Conservation (phyloP, 257 asterid species). For the Scutellaria galericulata region DNA sequence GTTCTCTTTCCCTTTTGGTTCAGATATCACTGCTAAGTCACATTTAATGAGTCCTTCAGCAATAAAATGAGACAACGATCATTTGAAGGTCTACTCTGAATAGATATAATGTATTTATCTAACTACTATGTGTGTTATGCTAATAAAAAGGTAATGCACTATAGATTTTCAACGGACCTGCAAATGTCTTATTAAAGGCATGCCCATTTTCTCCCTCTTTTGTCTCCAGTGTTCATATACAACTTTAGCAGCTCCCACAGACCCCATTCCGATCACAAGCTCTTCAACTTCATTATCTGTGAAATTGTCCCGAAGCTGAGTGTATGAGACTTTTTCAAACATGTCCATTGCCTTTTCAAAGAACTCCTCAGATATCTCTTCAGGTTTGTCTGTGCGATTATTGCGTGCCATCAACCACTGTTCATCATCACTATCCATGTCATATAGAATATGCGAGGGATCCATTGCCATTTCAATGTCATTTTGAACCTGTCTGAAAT, state of each 20-base stretch:
- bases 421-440: constrained; percentile 96
- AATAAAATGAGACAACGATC: neutral
- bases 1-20: constrained; percentile 25
- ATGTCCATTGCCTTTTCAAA: constrained; percentile 75
- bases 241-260: constrained; percentile 53
- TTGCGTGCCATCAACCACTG: constrained; percentile 59
- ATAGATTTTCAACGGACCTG: constrained; percentile 58
- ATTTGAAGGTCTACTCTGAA: neutral
- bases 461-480: constrained; percentile 95
- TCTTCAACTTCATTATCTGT: constrained; percentile 74
- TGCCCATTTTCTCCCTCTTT: constrained; percentile 78
- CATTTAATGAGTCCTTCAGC: neutral
- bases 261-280: constrained; percentile 57
- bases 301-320: constrained; percentile 63
- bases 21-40: constrained; percentile 18
- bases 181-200: constrained; percentile 83
- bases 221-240: constrained; percentile 76
- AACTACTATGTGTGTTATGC: constrained; percentile 11
- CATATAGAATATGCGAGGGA: constrained; percentile 72
- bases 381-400: constrained; percentile 37
- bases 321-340: constrained; percentile 80
- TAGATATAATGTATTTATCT: neutral
- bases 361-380: constrained; percentile 68
- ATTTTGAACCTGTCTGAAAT: constrained; percentile 76
- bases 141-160: constrained; percentile 23